Conservation (phyloP, 257 asterid genomes). For the Solanum habrochaites region DNA sequence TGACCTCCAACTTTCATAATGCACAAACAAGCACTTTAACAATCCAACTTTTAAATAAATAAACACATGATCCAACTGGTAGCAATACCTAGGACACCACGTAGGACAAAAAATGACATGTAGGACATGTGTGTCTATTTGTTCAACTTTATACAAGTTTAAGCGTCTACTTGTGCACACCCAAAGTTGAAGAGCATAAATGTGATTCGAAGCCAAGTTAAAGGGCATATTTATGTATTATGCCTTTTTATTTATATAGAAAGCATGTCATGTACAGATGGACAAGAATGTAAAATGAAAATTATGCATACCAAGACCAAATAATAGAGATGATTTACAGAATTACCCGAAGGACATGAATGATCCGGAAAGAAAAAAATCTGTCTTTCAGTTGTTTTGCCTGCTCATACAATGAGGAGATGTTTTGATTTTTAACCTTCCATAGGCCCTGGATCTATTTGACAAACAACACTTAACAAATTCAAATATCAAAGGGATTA, state of each 20-base stretch:
- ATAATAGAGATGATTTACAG: not conserved
- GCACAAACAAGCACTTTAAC: too few relatives aligned
- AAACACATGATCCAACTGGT: too few relatives aligned
- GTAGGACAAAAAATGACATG: too few relatives aligned
- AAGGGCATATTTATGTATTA: too few relatives aligned
- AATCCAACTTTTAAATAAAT: too few relatives aligned
- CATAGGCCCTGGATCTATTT: constrained; percentile 13
- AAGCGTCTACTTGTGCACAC: too few relatives aligned
- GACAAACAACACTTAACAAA: not conserved
- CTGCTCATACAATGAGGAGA: constrained; percentile 10
- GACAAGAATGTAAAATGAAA: not conserved
- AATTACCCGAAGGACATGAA: constrained; percentile 15
- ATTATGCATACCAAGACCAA: not conserved
- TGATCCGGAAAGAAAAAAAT: constrained; percentile 17
- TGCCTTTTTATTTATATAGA: not conserved
- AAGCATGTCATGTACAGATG: not conserved
- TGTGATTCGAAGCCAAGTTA: too few relatives aligned
- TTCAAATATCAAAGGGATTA: not conserved
- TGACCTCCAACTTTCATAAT: too few relatives aligned
- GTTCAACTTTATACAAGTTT: too few relatives aligned
- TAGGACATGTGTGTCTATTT: too few relatives aligned
- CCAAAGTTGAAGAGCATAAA: too few relatives aligned
- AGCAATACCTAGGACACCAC: too few relatives aligned
- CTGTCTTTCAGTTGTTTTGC: constrained; percentile 23
- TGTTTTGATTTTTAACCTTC: constrained; percentile 17